phyloP scores from a whole-genome alignment of 2,329 filamentous ascomycete genomes.

The Aspergillus japonicus region DNA sequence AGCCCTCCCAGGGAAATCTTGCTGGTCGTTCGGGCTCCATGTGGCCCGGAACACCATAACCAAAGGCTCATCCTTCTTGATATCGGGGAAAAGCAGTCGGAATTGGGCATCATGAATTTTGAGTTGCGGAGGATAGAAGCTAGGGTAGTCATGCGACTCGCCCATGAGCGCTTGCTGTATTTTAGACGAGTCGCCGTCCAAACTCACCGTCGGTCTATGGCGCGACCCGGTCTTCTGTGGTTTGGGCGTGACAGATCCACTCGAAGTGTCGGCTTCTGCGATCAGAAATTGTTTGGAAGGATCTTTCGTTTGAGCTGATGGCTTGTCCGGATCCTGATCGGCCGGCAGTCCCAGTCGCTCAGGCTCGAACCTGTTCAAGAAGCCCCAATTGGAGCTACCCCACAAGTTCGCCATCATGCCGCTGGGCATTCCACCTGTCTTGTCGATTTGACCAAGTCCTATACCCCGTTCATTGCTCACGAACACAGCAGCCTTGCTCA shows the following conservation, averaged over 20 bases:
- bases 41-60: constrained; percentile 90
- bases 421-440: constrained; percentile 71
- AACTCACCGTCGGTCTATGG: constrained; percentile 58
- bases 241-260: constrained; percentile 25
- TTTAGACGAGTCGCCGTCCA: constrained; percentile 47
- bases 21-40: constrained; percentile 75
- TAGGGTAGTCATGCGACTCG: constrained; percentile 60
- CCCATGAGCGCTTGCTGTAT: constrained; percentile 35
- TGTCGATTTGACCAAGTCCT: constrained; percentile 59
- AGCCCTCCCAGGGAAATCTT: constrained; percentile 78
- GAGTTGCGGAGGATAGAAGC: constrained; percentile 75
- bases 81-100: constrained; percentile 81
- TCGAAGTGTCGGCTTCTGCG: constrained; percentile 21
- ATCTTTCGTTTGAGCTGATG: constrained; percentile 27
- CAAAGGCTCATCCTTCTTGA: constrained; percentile 73
- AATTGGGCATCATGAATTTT: constrained; percentile 91
- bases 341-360: constrained; percentile 48
- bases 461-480: constrained; percentile 75
- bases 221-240: constrained; percentile 29
- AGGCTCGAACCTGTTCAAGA: constrained; percentile 60
- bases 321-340: constrained; percentile 20
- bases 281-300: constrained; percentile 23
- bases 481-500: constrained; percentile 82
- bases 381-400: constrained; percentile 83
- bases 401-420: constrained; percentile 91